Percentiles rank a stretch among this genome's conserved stretches.
Evolutionary conservation across 306 rosid genomes (phyloP).

Genomic region (Amphicarpaea edgeworthii): DNA sequence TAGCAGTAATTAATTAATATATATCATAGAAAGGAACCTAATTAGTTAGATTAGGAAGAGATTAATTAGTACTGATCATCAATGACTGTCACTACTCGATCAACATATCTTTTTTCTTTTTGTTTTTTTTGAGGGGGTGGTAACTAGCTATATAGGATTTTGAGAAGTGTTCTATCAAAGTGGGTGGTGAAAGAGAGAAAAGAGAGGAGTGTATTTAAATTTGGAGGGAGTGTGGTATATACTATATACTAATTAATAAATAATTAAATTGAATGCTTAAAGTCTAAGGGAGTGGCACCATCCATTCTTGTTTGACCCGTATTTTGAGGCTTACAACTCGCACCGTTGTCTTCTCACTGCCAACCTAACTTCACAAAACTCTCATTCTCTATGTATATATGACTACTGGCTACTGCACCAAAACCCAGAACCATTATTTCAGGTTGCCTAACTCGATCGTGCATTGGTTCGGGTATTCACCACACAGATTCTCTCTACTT

Average conservation of each 20-base stretch:
- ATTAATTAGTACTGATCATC: conserved; percentile 40
- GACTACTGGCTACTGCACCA: too few species aligned
- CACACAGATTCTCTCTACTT: conserved; percentile 13
- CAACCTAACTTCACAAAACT: conserved; percentile 60
- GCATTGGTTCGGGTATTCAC: background rate
- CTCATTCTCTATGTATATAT: background rate
- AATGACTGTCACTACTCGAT: conserved; percentile 6
- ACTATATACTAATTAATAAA: too few species aligned
- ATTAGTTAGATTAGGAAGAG: conserved; percentile 41
- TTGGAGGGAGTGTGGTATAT: conserved; percentile 32
- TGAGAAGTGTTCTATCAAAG: conserved; percentile 73
- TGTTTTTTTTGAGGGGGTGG: conserved; percentile 22
- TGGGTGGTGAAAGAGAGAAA: conserved; percentile 79
- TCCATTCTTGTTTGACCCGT: conserved; percentile 93
- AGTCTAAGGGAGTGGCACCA: conserved; percentile 74
- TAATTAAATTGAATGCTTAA: conserved; percentile 62
- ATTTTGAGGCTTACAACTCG: conserved; percentile 72
- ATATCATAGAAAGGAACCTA: conserved; percentile 37
- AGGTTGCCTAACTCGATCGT: conserved; percentile 17
- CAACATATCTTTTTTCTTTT: background rate
- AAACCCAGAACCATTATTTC: conserved; percentile 42
- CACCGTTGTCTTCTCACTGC: conserved; percentile 72
- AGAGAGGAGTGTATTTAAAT: conserved; percentile 42
- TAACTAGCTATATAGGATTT: background rate
- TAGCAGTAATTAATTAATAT: conserved; percentile 41